Percentiles rank a stretch among this genome's conserved stretches.
These are phyloP conservation scores for Exophiala calicioides DNA, from an alignment of 2,329 filamentous ascomycete genomes.

Conservation along the genomic window DNA sequence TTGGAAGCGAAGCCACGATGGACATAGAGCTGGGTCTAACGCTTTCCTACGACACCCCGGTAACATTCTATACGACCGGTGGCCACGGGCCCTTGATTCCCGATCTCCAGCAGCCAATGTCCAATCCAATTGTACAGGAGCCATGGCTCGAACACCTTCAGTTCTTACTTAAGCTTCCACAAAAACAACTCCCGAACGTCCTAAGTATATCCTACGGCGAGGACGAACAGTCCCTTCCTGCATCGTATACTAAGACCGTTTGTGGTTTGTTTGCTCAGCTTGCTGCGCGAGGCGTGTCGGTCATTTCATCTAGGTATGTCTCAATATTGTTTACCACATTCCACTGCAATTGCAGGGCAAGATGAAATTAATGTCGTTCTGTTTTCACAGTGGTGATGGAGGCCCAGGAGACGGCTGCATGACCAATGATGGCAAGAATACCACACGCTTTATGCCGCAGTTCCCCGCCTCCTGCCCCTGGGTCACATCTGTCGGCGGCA, in stretches of 20 bases:
- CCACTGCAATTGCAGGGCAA: no score
- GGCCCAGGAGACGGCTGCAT: slow-evolving; percentile 59
- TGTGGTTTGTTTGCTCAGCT: slow-evolving; percentile 66
- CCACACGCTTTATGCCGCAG: slow-evolving; percentile 57
- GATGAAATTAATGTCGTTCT: no score
- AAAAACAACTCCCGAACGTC: slow-evolving; percentile 60
- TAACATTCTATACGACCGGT: slow-evolving; percentile 58
- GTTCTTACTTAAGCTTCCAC: slow-evolving; percentile 58
- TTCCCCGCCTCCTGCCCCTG: slow-evolving; percentile 70
- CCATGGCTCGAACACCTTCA: slow-evolving; percentile 66
- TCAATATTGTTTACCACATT: slow-evolving; percentile 53
- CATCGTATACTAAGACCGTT: slow-evolving; percentile 60
- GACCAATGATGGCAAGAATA: slow-evolving; percentile 60
- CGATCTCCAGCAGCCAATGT: slow-evolving; percentile 46
- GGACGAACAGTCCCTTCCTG: slow-evolving; percentile 63
- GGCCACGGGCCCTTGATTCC: slow-evolving; percentile 57
- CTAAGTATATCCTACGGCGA: slow-evolving; percentile 68
- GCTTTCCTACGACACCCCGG: slow-evolving; percentile 56
- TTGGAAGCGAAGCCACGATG: slow-evolving; percentile 52
- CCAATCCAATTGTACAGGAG: slow-evolving; percentile 57
- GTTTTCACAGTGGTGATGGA: slow-evolving; percentile 58
- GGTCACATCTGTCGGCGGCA: slow-evolving; percentile 66
- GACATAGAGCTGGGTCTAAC: slow-evolving; percentile 61
- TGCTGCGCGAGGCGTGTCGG: slow-evolving; percentile 63
- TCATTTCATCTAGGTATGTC: slow-evolving; percentile 57